phyloP scores from a whole-genome alignment of 139 green algal species.

The Eudorina sp. region DNA sequence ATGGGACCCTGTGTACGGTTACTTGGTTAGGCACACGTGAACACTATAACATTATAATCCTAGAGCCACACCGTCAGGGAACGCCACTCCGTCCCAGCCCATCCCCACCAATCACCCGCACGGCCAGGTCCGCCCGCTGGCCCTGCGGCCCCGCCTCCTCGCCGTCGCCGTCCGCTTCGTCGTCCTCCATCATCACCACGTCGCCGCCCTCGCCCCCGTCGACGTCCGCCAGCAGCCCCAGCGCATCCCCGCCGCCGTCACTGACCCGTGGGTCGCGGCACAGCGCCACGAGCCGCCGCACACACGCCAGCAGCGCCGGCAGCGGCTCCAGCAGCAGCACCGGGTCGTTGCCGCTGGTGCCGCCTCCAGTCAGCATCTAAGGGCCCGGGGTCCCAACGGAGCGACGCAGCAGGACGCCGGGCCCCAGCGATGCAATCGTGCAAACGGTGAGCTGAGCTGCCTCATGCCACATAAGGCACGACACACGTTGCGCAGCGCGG shows the following conservation, averaged over 20 bases:
- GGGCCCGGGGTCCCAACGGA: no score
- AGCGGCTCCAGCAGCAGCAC: slow-evolving; percentile 64
- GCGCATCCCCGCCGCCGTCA: not conserved
- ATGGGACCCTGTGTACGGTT: no score
- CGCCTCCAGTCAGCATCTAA: slow-evolving; percentile 36
- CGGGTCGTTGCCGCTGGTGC: not conserved
- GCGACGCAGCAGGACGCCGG: no score
- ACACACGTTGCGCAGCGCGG: no score
- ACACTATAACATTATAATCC: not conserved
- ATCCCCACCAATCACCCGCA: not conserved
- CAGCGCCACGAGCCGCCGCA: slow-evolving; percentile 39
- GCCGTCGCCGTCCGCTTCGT: not conserved
- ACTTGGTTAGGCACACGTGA: no score
- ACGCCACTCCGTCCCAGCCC: not conserved
- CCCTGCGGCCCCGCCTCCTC: not conserved
- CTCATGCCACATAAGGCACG: no score
- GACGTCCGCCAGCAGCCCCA: not conserved
- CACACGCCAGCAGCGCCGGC: slow-evolving; percentile 57
- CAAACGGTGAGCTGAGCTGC: no score
- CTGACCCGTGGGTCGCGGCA: not conserved
- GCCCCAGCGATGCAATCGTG: no score
- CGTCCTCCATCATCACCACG: not conserved
- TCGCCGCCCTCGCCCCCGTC: slow-evolving; percentile 1
- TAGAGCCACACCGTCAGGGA: not conserved
- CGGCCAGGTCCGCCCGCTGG: not conserved